Evolutionary conservation across 106 monocot genomes (phyloP).

Genomic region (Xerophyta viscosa): DNA sequence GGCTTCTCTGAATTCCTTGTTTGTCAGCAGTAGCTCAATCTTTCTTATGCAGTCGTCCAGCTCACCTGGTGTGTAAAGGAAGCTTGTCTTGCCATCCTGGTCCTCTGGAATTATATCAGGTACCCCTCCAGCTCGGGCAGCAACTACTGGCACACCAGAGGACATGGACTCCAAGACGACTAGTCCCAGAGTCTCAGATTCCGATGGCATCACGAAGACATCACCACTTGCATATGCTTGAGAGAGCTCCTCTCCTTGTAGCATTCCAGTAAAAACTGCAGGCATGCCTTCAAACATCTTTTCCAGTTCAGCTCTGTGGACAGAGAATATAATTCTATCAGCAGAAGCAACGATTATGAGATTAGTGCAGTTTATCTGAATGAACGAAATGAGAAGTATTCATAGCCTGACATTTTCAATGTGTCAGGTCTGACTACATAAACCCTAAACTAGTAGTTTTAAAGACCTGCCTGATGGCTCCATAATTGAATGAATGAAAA

Average conservation of each 20-base stretch:
- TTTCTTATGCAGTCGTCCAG: conserved; percentile 78
- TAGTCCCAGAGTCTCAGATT: conserved; percentile 85
- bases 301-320: conserved; percentile 84
- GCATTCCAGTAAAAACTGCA: conserved; percentile 89
- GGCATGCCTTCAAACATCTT: conserved; percentile 78
- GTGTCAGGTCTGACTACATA: no score
- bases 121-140: conserved; percentile 87
- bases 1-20: conserved; percentile 41
- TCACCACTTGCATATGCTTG: conserved; percentile 91
- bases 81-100: conserved; percentile 78
- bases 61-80: conserved; percentile 73
- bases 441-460: no score
- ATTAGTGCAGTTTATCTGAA: no score
- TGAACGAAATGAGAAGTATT: no score
- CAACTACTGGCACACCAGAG: conserved; percentile 81
- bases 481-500: no score
- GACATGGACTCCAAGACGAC: conserved; percentile 98
- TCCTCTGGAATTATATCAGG: conserved; percentile 80
- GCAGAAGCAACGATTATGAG: no score
- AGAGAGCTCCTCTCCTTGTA: conserved; percentile 90
- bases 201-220: conserved; percentile 87
- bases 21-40: conserved; percentile 32
- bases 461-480: no score
- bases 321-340: no score
- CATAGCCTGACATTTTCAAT: no score